Percentiles rank a stretch among this genome's conserved stretches.
Conservation (phyloP, 2,329 filamentous ascomycete genomes). For the Xylaria sp. region DNA sequence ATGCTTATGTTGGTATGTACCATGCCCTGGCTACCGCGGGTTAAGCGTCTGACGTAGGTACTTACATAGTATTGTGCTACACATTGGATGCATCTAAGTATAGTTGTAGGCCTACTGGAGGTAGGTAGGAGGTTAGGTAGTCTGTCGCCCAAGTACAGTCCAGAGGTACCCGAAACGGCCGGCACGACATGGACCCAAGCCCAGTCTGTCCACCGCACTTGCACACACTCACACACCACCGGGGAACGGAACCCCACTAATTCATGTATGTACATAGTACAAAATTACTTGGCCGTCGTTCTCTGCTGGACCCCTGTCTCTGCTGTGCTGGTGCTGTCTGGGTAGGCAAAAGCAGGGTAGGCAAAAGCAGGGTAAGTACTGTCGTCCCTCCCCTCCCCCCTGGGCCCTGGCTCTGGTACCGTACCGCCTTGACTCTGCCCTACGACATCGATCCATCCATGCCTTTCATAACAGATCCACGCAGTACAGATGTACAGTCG, state of each 20-base stretch:
- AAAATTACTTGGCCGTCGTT: neutral
- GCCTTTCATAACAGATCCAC: conserved; percentile 13
- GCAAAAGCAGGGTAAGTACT: too few species aligned
- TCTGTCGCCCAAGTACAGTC: too few species aligned
- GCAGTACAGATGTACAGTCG: conserved; percentile 2
- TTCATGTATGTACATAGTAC: neutral
- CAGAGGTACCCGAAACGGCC: neutral
- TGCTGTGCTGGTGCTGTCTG: neutral
- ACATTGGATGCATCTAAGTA: too few species aligned
- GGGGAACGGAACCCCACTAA: neutral
- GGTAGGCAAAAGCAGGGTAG: too few species aligned
- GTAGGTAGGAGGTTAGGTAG: too few species aligned
- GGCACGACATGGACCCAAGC: neutral
- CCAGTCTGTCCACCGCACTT: neutral
- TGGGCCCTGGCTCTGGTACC: conserved; percentile 9
- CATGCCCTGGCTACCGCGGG: neutral
- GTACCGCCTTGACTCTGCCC: conserved; percentile 18
- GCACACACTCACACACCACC: neutral
- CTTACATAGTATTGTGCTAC: too few species aligned
- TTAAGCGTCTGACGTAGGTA: neutral
- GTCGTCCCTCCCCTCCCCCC: neutral
- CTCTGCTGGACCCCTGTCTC: neutral
- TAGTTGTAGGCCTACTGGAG: too few species aligned
- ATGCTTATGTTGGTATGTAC: too few species aligned
- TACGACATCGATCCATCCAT: conserved; percentile 17